Evolutionary conservation across 768 basidiomycete genomes (phyloP), one percentile per base, ranked within the genome.

Genomic region (Macrolepiota albuminosa): DNA sequence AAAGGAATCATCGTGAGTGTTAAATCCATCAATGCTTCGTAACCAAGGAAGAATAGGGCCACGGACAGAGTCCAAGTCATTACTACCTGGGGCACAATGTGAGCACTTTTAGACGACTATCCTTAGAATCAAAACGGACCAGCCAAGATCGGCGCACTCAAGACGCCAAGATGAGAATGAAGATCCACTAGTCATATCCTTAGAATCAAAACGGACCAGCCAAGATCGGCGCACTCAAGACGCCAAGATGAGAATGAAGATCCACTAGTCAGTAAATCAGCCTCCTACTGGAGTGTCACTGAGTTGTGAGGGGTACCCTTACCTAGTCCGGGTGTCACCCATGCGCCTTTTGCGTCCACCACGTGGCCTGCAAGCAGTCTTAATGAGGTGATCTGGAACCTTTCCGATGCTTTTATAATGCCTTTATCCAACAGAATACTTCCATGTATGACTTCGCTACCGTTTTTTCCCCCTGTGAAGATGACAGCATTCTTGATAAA

Each of bases 1-100:
- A 69, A 87, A 87, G 1, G 87, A 79, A 43, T 86, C 84, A 67
- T 95, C 94, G 61, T 93, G 90, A 0, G 91, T 93, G 69, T 95
- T 89, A 66, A 97, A 80, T 0, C 83, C 92, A 69, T 98, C 95
- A 42, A 94, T 78, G 58, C 84, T 88, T 50, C 93, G 81, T 31
- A 98, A 76, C 85, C 87, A 91, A 2, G 93, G 92, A 37, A 85
- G 66, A 58, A 89, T 78, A 4, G 90, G 82, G 0, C 87, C 88
- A 54, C 89, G 81, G 10, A 61, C 62, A 10, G 91, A 91, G 69
- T 88, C 86, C 14, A 81, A 75, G 67, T 91, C 90, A 47, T 72
- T 61, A 16, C 82, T 75, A 34, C 85, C 84, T 69, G 43, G 29
- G 11, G 26, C 14, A 40, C 31, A 39, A 31, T 37, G 8, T 49